Evolutionary conservation across 768 basidiomycete species (phyloP).

Genomic region (Pleurotus tuoliensis): DNA sequence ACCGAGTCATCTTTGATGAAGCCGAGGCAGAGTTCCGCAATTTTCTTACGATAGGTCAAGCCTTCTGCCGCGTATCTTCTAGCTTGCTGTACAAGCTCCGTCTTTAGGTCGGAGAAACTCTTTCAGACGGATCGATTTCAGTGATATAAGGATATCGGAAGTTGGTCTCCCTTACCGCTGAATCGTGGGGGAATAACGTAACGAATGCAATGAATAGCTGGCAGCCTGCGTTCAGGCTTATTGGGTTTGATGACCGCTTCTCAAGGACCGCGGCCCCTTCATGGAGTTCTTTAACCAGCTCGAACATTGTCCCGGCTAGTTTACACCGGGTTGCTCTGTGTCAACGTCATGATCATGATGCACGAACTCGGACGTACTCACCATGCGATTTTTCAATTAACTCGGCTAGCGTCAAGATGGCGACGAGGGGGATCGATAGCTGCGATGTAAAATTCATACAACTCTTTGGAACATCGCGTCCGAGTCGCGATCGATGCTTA

Average conservation of each 20-base stretch:
- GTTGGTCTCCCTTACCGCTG: conserved; percentile 52
- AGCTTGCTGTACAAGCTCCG: conserved; percentile 78
- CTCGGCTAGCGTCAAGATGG: conserved; percentile 81
- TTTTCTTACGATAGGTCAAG: conserved; percentile 82
- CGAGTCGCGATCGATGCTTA: conserved; percentile 25
- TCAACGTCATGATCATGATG: conserved; percentile 2
- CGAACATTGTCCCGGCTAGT: conserved; percentile 87
- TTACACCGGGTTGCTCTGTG: conserved; percentile 10
- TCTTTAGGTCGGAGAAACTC: conserved; percentile 84
- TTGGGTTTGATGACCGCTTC: conserved; percentile 64
- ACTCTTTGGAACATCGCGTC: neutral
- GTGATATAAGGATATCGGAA: conserved; percentile 11
- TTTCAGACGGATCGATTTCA: conserved; percentile 24
- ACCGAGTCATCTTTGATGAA: conserved; percentile 96
- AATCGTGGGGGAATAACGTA: conserved; percentile 78
- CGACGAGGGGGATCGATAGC: conserved; percentile 83
- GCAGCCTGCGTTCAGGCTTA: conserved; percentile 85
- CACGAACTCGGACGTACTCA: conserved; percentile 24
- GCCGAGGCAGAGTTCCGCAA: conserved; percentile 81
- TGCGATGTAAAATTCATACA: conserved; percentile 20
- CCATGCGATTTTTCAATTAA: conserved; percentile 78
- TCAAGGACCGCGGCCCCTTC: conserved; percentile 66
- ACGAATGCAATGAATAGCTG: conserved; percentile 90
- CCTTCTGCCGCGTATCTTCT: conserved; percentile 74
- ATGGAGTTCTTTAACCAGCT: conserved; percentile 82